Conservation (phyloP, 148 eudicot species). For the Cornus kousa region DNA sequence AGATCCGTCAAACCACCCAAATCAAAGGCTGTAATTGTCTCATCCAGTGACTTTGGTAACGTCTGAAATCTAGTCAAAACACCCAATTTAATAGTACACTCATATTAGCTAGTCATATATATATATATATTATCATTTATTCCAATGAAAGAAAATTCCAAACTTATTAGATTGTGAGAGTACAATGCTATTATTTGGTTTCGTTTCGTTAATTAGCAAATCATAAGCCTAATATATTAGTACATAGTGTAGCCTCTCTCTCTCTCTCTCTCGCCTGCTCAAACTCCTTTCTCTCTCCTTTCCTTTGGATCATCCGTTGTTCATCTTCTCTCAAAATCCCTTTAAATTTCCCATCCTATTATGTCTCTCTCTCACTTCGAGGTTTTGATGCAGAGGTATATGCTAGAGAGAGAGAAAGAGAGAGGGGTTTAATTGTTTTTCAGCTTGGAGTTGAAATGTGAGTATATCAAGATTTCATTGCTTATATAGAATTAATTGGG, state of each 20-base stretch:
- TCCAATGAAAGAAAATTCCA: background rate
- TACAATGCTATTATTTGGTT: background rate
- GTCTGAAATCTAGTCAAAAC: background rate
- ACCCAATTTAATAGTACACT: too few species aligned
- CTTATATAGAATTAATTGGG: background rate
- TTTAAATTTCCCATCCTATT: background rate
- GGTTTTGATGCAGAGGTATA: background rate
- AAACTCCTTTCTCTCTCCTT: background rate
- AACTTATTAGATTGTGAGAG: too few species aligned
- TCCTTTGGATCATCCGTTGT: background rate
- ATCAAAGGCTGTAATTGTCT: background rate
- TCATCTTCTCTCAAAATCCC: background rate
- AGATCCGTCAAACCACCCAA: background rate
- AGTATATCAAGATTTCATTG: background rate
- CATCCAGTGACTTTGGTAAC: background rate
- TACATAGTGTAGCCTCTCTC: background rate
- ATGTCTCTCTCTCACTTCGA: background rate
- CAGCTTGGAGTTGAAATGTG: background rate
- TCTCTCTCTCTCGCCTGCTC: constrained; percentile 5
- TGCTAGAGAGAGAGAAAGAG: background rate
- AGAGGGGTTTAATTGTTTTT: background rate
- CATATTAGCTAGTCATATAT: too few species aligned
- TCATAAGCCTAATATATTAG: background rate
- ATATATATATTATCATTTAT: background rate
- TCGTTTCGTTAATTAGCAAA: too few species aligned